These are phyloP conservation scores for Galeopsis tetrahit DNA, from an alignment of 257 asterid genomes.

Conservation along the genomic window DNA sequence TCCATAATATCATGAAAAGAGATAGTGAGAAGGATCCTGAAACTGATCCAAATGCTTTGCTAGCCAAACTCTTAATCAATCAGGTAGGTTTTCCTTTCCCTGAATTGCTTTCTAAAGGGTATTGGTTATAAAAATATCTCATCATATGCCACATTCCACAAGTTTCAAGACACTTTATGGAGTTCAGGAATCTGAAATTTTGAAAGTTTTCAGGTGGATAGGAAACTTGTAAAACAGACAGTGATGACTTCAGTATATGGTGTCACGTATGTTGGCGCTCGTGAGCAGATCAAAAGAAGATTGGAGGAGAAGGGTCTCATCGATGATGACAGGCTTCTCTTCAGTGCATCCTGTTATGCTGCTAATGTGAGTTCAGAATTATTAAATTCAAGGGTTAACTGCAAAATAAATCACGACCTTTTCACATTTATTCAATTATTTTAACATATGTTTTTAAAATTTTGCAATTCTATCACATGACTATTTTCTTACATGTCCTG, in stretches of 20 bases:
- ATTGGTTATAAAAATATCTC: conserved; percentile 16
- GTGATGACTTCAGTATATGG: conserved; percentile 99
- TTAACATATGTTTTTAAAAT: no score
- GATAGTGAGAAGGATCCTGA: conserved; percentile 85
- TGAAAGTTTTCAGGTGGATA: conserved; percentile 72
- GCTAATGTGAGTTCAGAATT: conserved; percentile 68
- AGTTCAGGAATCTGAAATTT: conserved; percentile 36
- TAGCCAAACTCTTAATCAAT: conserved; percentile 76
- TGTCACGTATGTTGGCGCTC: conserved; percentile 95
- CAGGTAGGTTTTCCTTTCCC: conserved; percentile 61
- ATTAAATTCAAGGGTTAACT: neutral
- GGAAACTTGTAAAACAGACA: conserved; percentile 94
- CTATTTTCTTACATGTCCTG: no score
- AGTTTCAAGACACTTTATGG: conserved; percentile 22
- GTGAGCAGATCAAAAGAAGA: conserved; percentile 91
- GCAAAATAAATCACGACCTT: no score
- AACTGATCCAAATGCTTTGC: conserved; percentile 62
- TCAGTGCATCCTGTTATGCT: conserved; percentile 85
- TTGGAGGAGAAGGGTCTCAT: conserved; percentile 90
- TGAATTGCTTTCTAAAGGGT: conserved; percentile 1
- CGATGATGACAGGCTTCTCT: conserved; percentile 73
- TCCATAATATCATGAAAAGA: conserved; percentile 70
- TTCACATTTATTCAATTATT: no score
- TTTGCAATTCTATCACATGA: no score
- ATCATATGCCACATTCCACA: neutral